Evolutionary conservation across 1,139 yeast species (phyloP).

Genomic region (Lodderomyces orthopsilosis): DNA sequence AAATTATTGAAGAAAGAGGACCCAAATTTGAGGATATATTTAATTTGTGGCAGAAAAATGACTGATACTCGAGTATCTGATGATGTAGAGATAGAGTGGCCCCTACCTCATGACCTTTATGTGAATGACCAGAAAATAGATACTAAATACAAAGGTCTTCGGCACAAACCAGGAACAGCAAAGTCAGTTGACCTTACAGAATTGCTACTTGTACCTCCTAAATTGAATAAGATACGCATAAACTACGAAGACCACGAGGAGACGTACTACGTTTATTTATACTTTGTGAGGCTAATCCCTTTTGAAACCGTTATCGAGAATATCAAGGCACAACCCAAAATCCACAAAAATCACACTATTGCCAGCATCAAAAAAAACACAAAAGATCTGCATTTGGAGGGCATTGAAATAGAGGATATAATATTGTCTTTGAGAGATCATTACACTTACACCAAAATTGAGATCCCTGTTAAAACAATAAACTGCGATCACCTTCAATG

Average conservation of each 20-base stretch:
- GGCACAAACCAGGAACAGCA: conserved; percentile 60
- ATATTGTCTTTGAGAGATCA: conserved; percentile 63
- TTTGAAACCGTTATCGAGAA: conserved; percentile 31
- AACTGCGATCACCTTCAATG: conserved; percentile 69
- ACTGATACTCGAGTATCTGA: conserved; percentile 11
- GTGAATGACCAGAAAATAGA: conserved; percentile 43
- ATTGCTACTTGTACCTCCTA: conserved; percentile 27
- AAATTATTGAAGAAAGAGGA: conserved; percentile 17
- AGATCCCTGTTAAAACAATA: conserved; percentile 56
- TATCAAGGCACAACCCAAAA: conserved; percentile 36
- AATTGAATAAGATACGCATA: conserved; percentile 42
- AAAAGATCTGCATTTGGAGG: conserved; percentile 44
- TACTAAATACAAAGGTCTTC: conserved; percentile 57
- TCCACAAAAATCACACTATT: conserved; percentile 46
- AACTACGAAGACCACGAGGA: conserved; percentile 50
- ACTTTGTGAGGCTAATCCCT: conserved; percentile 49
- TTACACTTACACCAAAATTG: conserved; percentile 58
- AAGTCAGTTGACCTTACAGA: conserved; percentile 64
- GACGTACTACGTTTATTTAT: conserved; percentile 45
- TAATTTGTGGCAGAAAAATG: conserved; percentile 47
- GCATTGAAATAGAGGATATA: conserved; percentile 55
- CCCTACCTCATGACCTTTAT: conserved; percentile 54
- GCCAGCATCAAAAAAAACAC: conserved; percentile 40
- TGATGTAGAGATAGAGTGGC: conserved; percentile 51
- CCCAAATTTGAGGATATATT: conserved; percentile 31